Base-by-base conservation (phyloP, 225 moss, liverwort and hornwort species). In the Pleurozium schreberi region DNA sequence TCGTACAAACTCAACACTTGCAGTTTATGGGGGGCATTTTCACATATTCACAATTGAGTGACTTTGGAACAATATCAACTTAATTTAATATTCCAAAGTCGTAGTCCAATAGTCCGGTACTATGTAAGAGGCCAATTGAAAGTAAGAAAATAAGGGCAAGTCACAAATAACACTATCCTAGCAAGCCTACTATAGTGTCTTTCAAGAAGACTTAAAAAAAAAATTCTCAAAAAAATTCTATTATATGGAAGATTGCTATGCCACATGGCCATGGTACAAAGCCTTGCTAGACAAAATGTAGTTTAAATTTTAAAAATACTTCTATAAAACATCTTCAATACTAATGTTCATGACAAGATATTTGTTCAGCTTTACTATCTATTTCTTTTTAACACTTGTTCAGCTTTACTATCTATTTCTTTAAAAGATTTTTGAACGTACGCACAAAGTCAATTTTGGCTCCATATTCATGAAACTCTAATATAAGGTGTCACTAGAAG, bases 1-100 rank as follows among this genome's bases (percentile, higher is more conserved):
- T 55, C 4, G 17, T 55, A 18, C 0, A 0, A 1, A 38, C 6
- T 36, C 6, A 10, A 55, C 0, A 6, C 1, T 0, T 38, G 0
- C 17, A 36, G 78, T 78, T 26, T 4, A 55, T 6, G 0, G 9
- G 1, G 9, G 15, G 14, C 0, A 1, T 52, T 52, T 76, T 22
- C 0, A 76, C 1, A 76, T 34, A 52, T 0, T 34, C 0, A 76
- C 6, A 76, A 14, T 3, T 36, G 52, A 36, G 0, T 22, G 14
- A 76, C 0, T 52, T 76, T 76, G 5, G 1, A 8, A 52, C 13
- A 14, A 33, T 20, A 21, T 33, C 12, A 50, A 20, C 5, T 19
- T 36, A 52, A 14, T 53, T 53, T 53, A 23, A 5, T 76, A 14
- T 34, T 52, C 0, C 0, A 5, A 1, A 52, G 36, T 52, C 34